phyloP scores from a whole-genome alignment of 140 eudicot species.

The Stevia rebaudiana region DNA sequence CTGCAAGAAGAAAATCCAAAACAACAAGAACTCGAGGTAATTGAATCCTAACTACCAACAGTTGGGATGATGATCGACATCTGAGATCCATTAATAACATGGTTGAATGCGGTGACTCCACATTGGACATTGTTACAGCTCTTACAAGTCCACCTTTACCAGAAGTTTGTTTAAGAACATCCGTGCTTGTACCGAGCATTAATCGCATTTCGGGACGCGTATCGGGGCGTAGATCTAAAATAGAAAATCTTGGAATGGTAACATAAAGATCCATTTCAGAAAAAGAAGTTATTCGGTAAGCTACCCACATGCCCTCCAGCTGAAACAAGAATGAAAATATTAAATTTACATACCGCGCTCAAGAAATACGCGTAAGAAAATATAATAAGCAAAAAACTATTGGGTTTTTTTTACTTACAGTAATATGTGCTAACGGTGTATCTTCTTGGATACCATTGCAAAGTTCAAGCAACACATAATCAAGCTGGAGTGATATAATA shows the following conservation, averaged over 20 bases:
- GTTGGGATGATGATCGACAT: constrained; percentile 70
- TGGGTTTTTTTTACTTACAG: constrained; percentile 51
- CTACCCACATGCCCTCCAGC: constrained; percentile 94
- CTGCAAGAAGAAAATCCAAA: constrained; percentile 89
- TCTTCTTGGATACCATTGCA: constrained; percentile 76
- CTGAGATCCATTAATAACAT: constrained; percentile 85
- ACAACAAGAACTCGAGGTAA: constrained; percentile 93
- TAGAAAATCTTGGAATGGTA: constrained; percentile 77
- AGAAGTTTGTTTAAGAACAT: constrained; percentile 59
- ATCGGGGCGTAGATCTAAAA: constrained; percentile 73
- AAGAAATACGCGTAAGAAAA: background rate
- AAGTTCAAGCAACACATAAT: constrained; percentile 75
- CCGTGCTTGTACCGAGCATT: constrained; percentile 94
- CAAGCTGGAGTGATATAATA: constrained; percentile 58
- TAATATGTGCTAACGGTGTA: constrained; percentile 67
- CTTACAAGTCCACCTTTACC: constrained; percentile 34
- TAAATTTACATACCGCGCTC: too few relatives aligned
- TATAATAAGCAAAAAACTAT: background rate
- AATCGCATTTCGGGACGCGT: constrained; percentile 90
- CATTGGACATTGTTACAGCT: constrained; percentile 36
- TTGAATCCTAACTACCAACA: constrained; percentile 75
- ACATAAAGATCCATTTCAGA: constrained; percentile 86
- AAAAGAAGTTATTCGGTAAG: constrained; percentile 86
- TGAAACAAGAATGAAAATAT: constrained; percentile 27
- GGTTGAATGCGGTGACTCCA: constrained; percentile 65